These are phyloP conservation scores for Protomyces inundatus DNA, from an alignment of 1,139 yeast species.

Conservation along the genomic window DNA sequence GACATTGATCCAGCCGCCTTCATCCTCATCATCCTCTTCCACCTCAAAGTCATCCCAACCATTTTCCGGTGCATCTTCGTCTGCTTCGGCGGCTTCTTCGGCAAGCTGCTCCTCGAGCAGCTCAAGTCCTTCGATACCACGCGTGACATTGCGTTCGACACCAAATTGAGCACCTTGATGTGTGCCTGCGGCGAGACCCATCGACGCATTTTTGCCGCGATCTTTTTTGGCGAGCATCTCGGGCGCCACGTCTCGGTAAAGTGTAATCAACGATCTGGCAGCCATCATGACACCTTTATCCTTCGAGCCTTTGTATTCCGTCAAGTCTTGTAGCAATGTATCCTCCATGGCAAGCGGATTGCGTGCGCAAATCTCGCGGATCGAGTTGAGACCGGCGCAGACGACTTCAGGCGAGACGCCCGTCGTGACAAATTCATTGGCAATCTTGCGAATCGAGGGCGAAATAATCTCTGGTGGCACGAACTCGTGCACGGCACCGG, in stretches of 20 bases:
- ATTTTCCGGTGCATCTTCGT: constrained; percentile 47
- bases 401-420: constrained; percentile 98
- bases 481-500: constrained; percentile 92
- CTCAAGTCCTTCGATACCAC: constrained; percentile 84
- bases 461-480: constrained; percentile 90
- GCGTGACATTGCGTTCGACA: constrained; percentile 54
- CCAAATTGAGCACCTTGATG: constrained; percentile 50
- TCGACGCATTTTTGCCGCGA: constrained; percentile 84
- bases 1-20: constrained; percentile 53
- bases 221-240: constrained; percentile 86
- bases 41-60: constrained; percentile 49
- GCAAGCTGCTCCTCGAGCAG: constrained; percentile 81
- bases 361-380: constrained; percentile 84
- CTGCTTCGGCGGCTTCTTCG: constrained; percentile 47
- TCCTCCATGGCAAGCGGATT: constrained; percentile 91
- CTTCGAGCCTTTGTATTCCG: constrained; percentile 87
- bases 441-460: constrained; percentile 79
- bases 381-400: constrained; percentile 93
- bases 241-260: constrained; percentile 92
- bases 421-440: constrained; percentile 95
- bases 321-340: constrained; percentile 76
- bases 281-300: constrained; percentile 92
- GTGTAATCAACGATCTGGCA: constrained; percentile 77
- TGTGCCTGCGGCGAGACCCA: constrained; percentile 50
- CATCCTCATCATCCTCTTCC: constrained; percentile 42